phyloP scores from a whole-genome alignment of 2,329 filamentous ascomycete genomes.

The Pseudopyrenochaeta lycopersici region DNA sequence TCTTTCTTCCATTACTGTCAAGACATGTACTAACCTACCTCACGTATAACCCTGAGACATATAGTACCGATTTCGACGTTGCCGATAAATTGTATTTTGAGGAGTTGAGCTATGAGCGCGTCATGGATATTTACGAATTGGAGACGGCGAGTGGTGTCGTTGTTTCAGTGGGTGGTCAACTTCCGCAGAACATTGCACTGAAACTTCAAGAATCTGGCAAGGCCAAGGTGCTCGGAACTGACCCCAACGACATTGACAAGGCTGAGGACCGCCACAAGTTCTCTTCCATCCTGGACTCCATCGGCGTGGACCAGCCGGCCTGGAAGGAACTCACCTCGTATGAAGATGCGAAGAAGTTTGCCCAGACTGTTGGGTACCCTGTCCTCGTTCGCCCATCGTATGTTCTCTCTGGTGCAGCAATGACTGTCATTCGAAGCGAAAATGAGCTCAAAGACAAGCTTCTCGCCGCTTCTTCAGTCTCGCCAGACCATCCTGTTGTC shows the following conservation, averaged over 20 bases:
- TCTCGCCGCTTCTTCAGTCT: slow-evolving; percentile 86
- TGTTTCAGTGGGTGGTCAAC: slow-evolving; percentile 93
- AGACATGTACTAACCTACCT: slow-evolving; percentile 18
- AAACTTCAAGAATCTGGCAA: slow-evolving; percentile 90
- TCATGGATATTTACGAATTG: slow-evolving; percentile 98
- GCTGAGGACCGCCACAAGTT: slow-evolving; percentile 99
- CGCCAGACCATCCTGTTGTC: slow-evolving; percentile 95
- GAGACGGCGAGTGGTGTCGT: slow-evolving; percentile 87
- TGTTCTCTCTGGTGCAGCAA: slow-evolving; percentile 95
- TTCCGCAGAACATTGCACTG: slow-evolving; percentile 97
- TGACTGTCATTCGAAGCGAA: slow-evolving; percentile 93
- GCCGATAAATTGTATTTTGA: slow-evolving; percentile 97
- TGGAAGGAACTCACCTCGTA: slow-evolving; percentile 98
- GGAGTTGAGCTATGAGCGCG: slow-evolving; percentile 93
- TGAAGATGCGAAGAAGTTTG: slow-evolving; percentile 86
- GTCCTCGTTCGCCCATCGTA: slow-evolving; percentile 95
- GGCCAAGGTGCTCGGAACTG: slow-evolving; percentile 89
- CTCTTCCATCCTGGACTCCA: slow-evolving; percentile 95
- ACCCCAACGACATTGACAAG: slow-evolving; percentile 95
- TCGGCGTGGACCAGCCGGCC: slow-evolving; percentile 94
- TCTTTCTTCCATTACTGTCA: too few species aligned
- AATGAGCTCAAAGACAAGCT: slow-evolving; percentile 95
- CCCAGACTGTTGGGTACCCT: slow-evolving; percentile 85
- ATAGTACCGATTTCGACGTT: slow-evolving; percentile 83
- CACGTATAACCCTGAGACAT: slow-evolving; percentile 80